Evolutionary conservation across 805 yeast genomes (phyloP).

Genomic region (Kazachstania africana): DNA sequence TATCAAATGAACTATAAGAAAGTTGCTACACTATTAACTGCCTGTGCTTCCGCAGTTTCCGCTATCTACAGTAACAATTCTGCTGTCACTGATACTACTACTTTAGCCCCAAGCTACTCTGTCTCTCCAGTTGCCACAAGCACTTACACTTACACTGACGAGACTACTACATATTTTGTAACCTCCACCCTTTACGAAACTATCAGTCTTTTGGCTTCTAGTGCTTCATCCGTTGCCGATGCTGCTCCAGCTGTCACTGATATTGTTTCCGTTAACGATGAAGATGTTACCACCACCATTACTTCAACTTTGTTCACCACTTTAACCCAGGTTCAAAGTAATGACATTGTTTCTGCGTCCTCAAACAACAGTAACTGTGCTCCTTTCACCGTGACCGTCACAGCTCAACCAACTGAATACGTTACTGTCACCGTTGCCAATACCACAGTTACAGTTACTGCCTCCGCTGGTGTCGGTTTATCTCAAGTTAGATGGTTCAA

Average conservation of each 20-base stretch:
- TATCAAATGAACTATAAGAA: constrained; percentile 6
- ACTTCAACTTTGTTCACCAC: constrained; percentile 8
- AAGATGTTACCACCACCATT: constrained; percentile 1
- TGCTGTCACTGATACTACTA: constrained; percentile 5
- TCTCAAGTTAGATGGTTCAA: constrained; percentile 1
- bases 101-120: constrained; percentile 12
- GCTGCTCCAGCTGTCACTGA: not conserved
- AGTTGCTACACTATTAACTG: constrained; percentile 4
- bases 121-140: constrained; percentile 8
- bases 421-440: constrained; percentile 15
- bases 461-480: constrained; percentile 8
- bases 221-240: constrained; percentile 1
- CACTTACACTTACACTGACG: constrained; percentile 13
- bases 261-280: not conserved
- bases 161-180: constrained; percentile 16
- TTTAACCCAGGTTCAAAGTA: not conserved
- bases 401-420: constrained; percentile 7
- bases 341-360: not conserved
- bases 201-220: constrained; percentile 13
- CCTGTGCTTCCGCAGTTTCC: constrained; percentile 6
- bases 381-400: constrained; percentile 4
- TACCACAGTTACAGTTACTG: constrained; percentile 4
- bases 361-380: not conserved
- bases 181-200: constrained; percentile 14
- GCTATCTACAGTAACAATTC: constrained; percentile 13